Base-by-base conservation (phyloP, 768 basidiomycete species). In the Lactarius evosmus region DNA sequence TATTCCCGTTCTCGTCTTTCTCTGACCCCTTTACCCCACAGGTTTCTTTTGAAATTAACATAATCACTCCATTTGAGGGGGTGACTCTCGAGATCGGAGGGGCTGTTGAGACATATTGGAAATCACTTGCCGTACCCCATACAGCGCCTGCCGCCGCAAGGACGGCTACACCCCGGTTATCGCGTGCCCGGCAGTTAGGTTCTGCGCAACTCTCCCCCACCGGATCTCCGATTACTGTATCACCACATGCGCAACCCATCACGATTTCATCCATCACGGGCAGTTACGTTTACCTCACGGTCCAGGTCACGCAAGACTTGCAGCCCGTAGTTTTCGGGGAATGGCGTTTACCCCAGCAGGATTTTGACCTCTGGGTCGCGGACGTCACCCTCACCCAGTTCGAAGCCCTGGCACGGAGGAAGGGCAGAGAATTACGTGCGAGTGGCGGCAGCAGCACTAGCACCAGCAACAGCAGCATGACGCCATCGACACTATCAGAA, bases 71-170 rank as follows among this genome's bases (percentile, higher is more conserved):
- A 1, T 98, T 98, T 76, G 85, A 88, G 62, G 94, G 92, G 3
- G 93, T 94, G 55, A 93, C 93, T 62, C 81, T 98, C 14, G 93
- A 95, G 76, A 89, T 98, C 60, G 95, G 95, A 27, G 96, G 97
- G 29, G 87, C 91, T 57, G 84, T 98, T 32, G 95, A 98, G 77
- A 99, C 96, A 0, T 99, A 99, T 74, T 99, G 97, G 97, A 98
- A 98, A 77, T 95, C 95, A 2, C 85, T 88, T 22, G 79, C 83
- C 3, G 77, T 78, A 22, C 79, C 83, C 16, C 72, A 70, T 17
- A 73, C 75, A 17, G 75, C 69, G 38, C 68, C 67, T 25, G 62
- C 71, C 32, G 59, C 71, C 16, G 58, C 58, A 53, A 71, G 65
- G 57, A 60, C 67, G 16, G 36, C 66, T 40, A 61, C 70, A 19